Evolutionary conservation across 2,329 filamentous ascomycete genomes (phyloP), one percentile per base, ranked within the genome.

Genomic region (Botrytis fragariae): DNA sequence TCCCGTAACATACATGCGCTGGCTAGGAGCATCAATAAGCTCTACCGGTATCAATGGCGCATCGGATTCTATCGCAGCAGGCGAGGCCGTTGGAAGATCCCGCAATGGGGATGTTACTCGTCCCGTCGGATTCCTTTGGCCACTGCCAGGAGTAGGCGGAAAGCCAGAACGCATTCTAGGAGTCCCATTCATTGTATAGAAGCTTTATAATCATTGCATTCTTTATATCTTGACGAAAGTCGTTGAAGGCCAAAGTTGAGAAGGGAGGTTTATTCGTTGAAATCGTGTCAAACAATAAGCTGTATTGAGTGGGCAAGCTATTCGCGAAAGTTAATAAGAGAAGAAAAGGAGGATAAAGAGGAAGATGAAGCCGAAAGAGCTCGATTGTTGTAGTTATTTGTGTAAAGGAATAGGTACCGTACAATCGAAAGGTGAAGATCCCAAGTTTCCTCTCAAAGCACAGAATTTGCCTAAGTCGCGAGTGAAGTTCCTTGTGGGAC

Each of bases 11-110:
- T 97, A 98, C 79, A 97, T 88, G 72, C 96, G 90, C 84, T 99
- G 96, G 70, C 93, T 93, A 10, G 96, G 95, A 63, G 93, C 93
- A 85, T 98, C 95, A 82, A 98, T 87, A 64, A 97, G 85, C 76
- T 89, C 88, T 76, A 93, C 86, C 20, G 96, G 92, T 79, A 99
- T 95, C 72, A 97, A 84, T 48, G 96, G 95, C 71, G 74, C 72
- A 72, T 76, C 76, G 18, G 77, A 74, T 9, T 75, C 69, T 25
- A 73, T 69, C 18, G 75, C 51, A 51, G 73, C 57, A 48, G 77
- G 69, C 37, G 78, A 42, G 18, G 63, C 71, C 18, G 65, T 45
- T 70, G 79, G 77, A 29, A 81, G 74, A 29, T 76, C 75, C 59
- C 80, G 78, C 9, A 82, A 75, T 42, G 77, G 73, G 57, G 78